Percentiles rank a stretch among this genome's conserved stretches.
These are phyloP conservation scores for Pythium sp. DNA, from an alignment of 352 stramenopile genomes.

Conservation along the genomic window DNA sequence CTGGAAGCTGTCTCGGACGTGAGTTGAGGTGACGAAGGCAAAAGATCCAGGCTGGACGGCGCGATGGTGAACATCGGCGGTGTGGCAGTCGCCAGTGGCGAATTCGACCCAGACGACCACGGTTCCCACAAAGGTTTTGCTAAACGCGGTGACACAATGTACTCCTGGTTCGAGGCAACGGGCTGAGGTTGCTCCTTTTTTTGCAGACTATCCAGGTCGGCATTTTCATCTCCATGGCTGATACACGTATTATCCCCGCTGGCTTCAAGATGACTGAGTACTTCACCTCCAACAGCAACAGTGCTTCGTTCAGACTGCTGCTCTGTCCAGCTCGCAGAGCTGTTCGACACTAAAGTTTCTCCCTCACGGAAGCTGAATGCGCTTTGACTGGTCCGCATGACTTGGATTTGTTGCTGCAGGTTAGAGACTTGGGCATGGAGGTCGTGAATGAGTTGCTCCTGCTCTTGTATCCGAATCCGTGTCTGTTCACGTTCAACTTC, in stretches of 20 bases:
- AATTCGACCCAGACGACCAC: slow-evolving; percentile 36
- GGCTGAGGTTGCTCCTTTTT: background rate
- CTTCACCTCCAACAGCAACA: background rate
- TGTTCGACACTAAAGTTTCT: background rate
- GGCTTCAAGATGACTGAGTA: background rate
- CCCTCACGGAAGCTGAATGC: background rate
- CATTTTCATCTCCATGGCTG: background rate
- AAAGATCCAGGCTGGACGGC: slow-evolving; percentile 5
- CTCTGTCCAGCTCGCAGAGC: background rate
- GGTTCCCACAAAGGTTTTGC: slow-evolving; percentile 44
- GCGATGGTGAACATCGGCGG: slow-evolving; percentile 21
- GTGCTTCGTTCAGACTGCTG: background rate
- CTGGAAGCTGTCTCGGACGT: background rate
- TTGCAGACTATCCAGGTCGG: background rate
- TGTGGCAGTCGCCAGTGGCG: slow-evolving; percentile 36
- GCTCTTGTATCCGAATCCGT: slow-evolving; percentile 31
- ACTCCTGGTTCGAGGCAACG: background rate
- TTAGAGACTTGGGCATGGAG: slow-evolving; percentile 37
- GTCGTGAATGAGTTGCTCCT: slow-evolving; percentile 41
- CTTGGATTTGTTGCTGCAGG: slow-evolving; percentile 15
- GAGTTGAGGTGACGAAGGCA: slow-evolving; percentile 2
- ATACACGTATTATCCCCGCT: background rate
- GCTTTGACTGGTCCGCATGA: background rate
- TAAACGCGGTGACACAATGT: slow-evolving; percentile 27
- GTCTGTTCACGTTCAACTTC: slow-evolving; percentile 35